Base-by-base conservation (phyloP, 305 asterid species). In the Striga hermonthica region DNA sequence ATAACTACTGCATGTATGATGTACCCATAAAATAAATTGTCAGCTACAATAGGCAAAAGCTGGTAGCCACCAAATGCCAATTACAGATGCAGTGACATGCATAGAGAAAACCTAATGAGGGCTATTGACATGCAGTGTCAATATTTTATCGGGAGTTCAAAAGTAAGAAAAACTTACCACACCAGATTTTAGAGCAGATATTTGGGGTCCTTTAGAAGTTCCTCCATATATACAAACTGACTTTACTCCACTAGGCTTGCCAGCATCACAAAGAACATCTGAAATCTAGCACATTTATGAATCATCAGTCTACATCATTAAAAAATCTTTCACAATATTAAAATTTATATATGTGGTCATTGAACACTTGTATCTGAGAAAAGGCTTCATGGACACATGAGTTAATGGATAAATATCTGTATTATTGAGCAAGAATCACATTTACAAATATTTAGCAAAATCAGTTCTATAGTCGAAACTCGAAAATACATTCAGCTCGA, bases 181-280 rank as follows among this genome's bases (percentile, higher is more conserved):
- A 50, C 99, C 99, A 74, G 95, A 82, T 79, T 79, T 88, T 36
- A 94, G 80, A 72, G 95, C 67, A 79, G 95, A 78, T 72, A 90
- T 90, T 79, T 94, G 99, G 40, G 89, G 91, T 50, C 94, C 88
- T 84, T 94, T 93, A 6, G 93, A 83, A 73, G 86, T 75, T 74
- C 99, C 99, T 70, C 99, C 99, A 71, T 90, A 94, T 41, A 94
- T 35, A 79, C 97, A 90, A 61, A 94, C 90, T 61, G 97, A 84
- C 67, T 56, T 65, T 66, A 88, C 86, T 14, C 93, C 87, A 72
- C 84, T 75, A 50, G 97, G 89, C 81, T 84, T 84, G 66, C 97
- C 99, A 81, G 99, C 95, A 65, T 90, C 99, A 64, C 78, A 79
- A 4, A 94, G 74, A 58, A 94, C 99, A 78, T 90, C 99, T 11